phyloP scores from a whole-genome alignment of 305 asterid species.

The Ajuga reptans region DNA sequence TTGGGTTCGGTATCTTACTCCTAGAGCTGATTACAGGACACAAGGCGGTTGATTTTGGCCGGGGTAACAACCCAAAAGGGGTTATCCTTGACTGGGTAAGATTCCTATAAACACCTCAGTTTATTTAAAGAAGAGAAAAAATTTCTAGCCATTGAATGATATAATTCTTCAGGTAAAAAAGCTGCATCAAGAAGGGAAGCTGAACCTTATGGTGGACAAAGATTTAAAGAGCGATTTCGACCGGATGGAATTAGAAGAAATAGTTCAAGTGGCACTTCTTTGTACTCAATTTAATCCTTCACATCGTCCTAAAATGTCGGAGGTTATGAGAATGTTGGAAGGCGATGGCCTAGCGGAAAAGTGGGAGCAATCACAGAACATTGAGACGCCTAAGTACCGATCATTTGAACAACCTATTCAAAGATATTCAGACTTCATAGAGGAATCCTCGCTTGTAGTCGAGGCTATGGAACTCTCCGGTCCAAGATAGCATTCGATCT shows the following conservation, averaged over 20 bases:
- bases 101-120: neutral
- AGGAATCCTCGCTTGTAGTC: slow-evolving; percentile 68
- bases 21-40: slow-evolving; percentile 91
- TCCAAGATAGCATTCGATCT: slow-evolving; percentile 54
- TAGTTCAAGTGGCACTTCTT: slow-evolving; percentile 75
- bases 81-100: slow-evolving; percentile 79
- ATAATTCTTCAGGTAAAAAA: slow-evolving; percentile 51
- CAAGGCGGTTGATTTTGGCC: slow-evolving; percentile 82
- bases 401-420: slow-evolving; percentile 46
- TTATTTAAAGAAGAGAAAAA: neutral
- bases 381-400: slow-evolving; percentile 45
- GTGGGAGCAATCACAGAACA: slow-evolving; percentile 83
- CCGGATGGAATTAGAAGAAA: slow-evolving; percentile 60
- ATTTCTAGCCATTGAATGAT: too few relatives aligned
- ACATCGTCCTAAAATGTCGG: slow-evolving; percentile 83
- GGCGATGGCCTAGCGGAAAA: slow-evolving; percentile 83
- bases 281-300: slow-evolving; percentile 73
- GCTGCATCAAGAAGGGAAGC: slow-evolving; percentile 75
- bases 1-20: slow-evolving; percentile 86
- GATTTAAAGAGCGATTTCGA: slow-evolving; percentile 51
- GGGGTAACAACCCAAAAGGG: slow-evolving; percentile 74
- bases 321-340: slow-evolving; percentile 82
- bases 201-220: slow-evolving; percentile 62
- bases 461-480: slow-evolving; percentile 96
- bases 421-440: slow-evolving; percentile 68